A percentile compares a stretch with the other conserved stretches of the same genome.
Evolutionary conservation across 1,139 yeast species (phyloP).

Genomic region (Pichia cactophila): DNA sequence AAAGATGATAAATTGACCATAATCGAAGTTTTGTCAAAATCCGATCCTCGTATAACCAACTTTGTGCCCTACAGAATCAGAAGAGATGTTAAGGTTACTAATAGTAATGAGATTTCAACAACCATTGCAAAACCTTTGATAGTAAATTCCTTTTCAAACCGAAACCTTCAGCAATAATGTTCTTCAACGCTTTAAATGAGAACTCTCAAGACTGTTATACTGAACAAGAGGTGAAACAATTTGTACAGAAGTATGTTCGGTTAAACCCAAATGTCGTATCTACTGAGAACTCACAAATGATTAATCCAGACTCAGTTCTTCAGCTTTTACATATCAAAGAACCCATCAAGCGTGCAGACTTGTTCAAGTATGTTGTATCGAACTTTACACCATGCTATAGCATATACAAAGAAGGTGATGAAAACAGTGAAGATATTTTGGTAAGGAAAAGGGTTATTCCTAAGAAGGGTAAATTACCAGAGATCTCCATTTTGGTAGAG

Average conservation of each 20-base stretch:
- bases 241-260: constrained; percentile 51
- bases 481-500: constrained; percentile 52
- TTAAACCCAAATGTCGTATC: constrained; percentile 39
- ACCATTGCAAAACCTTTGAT: constrained; percentile 26
- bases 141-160: constrained; percentile 48
- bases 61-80: constrained; percentile 56
- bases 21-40: constrained; percentile 40
- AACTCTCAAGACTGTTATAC: constrained; percentile 40
- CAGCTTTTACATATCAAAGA: constrained; percentile 22
- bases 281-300: constrained; percentile 38
- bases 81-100: constrained; percentile 24
- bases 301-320: constrained; percentile 47
- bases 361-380: constrained; percentile 4
- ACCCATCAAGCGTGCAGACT: constrained; percentile 41
- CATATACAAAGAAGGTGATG: constrained; percentile 44
- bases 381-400: constrained; percentile 35
- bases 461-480: constrained; percentile 61
- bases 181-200: constrained; percentile 42
- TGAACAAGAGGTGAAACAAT: constrained; percentile 43
- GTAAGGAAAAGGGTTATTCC: constrained; percentile 28
- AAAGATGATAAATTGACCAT: constrained; percentile 69
- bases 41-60: constrained; percentile 41
- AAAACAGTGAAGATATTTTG: constrained; percentile 14
- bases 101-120: constrained; percentile 5
- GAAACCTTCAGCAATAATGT: constrained; percentile 38